Evolutionary conservation across 2,329 filamentous ascomycete genomes (phyloP), one percentile per base, ranked within the genome.

Genomic region (Cadophora luteo-olivacea): DNA sequence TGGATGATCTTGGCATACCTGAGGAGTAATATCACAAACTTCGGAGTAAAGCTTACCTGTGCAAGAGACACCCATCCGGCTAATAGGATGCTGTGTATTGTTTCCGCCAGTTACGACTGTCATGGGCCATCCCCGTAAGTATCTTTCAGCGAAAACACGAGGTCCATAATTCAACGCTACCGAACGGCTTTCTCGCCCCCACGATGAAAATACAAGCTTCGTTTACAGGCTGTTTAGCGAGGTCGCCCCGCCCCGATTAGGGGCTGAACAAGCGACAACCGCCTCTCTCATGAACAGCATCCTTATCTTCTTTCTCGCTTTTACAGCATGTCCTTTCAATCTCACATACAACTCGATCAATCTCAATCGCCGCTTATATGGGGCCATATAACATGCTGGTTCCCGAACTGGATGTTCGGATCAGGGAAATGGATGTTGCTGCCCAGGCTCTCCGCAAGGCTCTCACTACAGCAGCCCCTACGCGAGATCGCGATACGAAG

Each of bases 351-450:
- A 38, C 36, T 11, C 9, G 12, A 29, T 16, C 6, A 29, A 14
- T 16, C 6, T 29, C 1, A 14, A 6, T 29, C 11, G 25, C 24
- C 24, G 25, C 8, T 19, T 2, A 0, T 9, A 60, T 60, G 55
- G 33, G 55, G 12, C 55, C 55, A 16, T 25, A 22, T 25, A 41
- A 12, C 19, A 32, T 33, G n/a, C n/a, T 41, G 6, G 55, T 60
- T n/a, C 55, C 55, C 22, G 55, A 60, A 33, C 55, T 60, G n/a
- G 55, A 60, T 60, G 55, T 25, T 25, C 55, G 55, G 24, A 41
- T 60, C 19, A 6, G n/a, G 55, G 33, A 38, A n/a, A 60, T 60
- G 55, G 33, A 60, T 14, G n/a, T 5, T 11, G 33, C 55, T 16
- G 55, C 55, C 9, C 19, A 24, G 22, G 12, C 33, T 25, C 32